Evolutionary conservation across 2,329 filamentous ascomycete genomes (phyloP).

Genomic region (Alternaria atra): DNA sequence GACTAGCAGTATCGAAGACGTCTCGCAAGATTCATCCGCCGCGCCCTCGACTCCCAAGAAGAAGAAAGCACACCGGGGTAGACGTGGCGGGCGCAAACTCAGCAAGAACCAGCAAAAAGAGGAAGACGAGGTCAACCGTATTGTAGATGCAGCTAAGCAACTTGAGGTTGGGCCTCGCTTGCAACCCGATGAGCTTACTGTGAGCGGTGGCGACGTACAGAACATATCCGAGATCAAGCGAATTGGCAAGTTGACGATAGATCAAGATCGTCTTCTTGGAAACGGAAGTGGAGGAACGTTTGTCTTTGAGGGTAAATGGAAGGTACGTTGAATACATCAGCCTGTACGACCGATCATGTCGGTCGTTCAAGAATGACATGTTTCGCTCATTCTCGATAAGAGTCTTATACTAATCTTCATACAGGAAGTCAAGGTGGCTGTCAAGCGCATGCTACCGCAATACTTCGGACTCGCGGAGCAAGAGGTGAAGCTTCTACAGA

Average conservation of each 20-base stretch:
- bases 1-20: constrained; percentile 24
- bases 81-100: constrained; percentile 57
- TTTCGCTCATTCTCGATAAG: neutral
- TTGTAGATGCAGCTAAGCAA: constrained; percentile 53
- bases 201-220: constrained; percentile 56
- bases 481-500: constrained; percentile 87
- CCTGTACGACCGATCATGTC: neutral
- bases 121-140: constrained; percentile 49
- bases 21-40: constrained; percentile 31
- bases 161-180: constrained; percentile 44
- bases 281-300: constrained; percentile 96
- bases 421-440: constrained; percentile 83
- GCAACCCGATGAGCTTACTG: constrained; percentile 52
- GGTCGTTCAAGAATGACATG: neutral
- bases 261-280: constrained; percentile 68
- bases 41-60: constrained; percentile 52
- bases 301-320: constrained; percentile 93
- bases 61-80: constrained; percentile 61
- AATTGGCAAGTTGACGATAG: constrained; percentile 68
- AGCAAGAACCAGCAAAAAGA: constrained; percentile 53
- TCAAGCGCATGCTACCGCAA: constrained; percentile 95
- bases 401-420: constrained; percentile 13
- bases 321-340: constrained; percentile 53
- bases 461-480: constrained; percentile 96
- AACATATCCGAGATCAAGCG: constrained; percentile 61